Evolutionary conservation across 2,329 filamentous ascomycete species (phyloP), one percentile per base, ranked within the genome.

Genomic region (Macrophomina pseudophaseolina): DNA sequence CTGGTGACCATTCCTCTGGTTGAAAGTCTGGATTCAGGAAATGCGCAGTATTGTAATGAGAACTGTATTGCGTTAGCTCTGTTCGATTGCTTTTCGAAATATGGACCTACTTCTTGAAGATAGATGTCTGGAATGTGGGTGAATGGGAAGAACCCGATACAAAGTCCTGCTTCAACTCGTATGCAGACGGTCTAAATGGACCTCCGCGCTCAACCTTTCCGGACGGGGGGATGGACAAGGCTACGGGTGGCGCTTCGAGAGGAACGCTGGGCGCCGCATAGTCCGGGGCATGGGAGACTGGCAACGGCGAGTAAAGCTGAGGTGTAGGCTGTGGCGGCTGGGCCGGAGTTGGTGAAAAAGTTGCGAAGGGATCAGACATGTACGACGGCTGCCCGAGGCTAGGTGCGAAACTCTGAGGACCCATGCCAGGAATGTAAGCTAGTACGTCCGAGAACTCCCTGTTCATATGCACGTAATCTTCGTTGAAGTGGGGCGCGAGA

Each of bases 1-100:
- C 81, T 3, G 83, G 83, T 68, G 76, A 78, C 82, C 83, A 85
- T 67, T 84, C 81, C 69, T 85, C 82, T 5, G 83, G 83, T 67
- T 85, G 81, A 70, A 85, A 85, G 38, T 84, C 81, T 23, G 81
- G 80, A 69, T 84, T 85, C 67, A 80, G 72, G 72, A 82, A 85
- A 72, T 85, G 83, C 5, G 82, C 82, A 23, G 81, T 82, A 66
- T 84, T 84, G 77, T 79, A 84, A 69, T 82, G 82, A 5, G 82
- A 85, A 71, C 82, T 84, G 52, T 42, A 44, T 7, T 7, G 8
- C 2, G 56, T 77, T 60, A 77, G 71, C 35, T 49, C 5, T 53
- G 23, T 46, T 3, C 16, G 33, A 9, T 38, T 7, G 64, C 23
- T 35, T 44, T 46, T 16, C 32, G 1, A 11, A 32, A 32, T 18